A percentile compares a stretch with the other conserved stretches of the same genome.
These are phyloP conservation scores for Myxozyma sirexii DNA, from an alignment of 805 yeast genomes.

Conservation along the genomic window DNA sequence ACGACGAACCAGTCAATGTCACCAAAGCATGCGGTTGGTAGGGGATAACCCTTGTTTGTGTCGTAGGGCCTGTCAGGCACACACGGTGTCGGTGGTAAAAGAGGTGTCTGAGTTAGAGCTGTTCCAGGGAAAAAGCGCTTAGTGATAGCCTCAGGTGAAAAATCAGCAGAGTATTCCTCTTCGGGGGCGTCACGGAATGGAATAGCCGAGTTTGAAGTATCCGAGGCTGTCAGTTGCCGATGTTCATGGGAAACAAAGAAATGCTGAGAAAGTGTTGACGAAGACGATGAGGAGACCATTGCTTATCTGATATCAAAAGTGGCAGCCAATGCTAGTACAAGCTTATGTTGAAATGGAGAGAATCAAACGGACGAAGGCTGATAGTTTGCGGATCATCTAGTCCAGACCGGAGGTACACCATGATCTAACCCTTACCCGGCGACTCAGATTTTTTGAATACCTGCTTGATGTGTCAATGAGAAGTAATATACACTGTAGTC, in stretches of 20 bases:
- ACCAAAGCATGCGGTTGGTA: conserved; percentile 24
- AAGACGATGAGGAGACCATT: background rate
- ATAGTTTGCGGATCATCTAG: too few relatives aligned
- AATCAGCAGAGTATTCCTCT: conserved; percentile 31
- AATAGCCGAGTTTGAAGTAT: background rate
- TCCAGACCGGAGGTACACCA: too few relatives aligned
- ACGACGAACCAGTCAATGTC: conserved; percentile 30
- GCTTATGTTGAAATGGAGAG: too few relatives aligned
- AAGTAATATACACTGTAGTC: too few relatives aligned
- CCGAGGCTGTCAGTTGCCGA: background rate
- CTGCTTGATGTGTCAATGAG: too few relatives aligned
- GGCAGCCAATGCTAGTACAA: background rate
- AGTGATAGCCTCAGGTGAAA: conserved; percentile 29
- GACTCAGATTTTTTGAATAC: too few relatives aligned
- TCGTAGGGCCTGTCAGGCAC: conserved; percentile 27
- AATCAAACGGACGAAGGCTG: too few relatives aligned
- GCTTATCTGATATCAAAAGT: too few relatives aligned
- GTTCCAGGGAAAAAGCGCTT: conserved; percentile 8
- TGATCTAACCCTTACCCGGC: too few relatives aligned
- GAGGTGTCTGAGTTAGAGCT: conserved; percentile 10
- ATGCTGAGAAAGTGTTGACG: conserved; percentile 5
- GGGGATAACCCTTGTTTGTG: conserved; percentile 31
- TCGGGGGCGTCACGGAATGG: background rate
- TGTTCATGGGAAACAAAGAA: conserved; percentile 9
- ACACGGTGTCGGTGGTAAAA: conserved; percentile 29